A percentile compares a stretch with the other conserved stretches of the same genome.
These are phyloP conservation scores for Xylaria sp. DNA, from an alignment of 2,329 filamentous ascomycete species.

Conservation along the genomic window DNA sequence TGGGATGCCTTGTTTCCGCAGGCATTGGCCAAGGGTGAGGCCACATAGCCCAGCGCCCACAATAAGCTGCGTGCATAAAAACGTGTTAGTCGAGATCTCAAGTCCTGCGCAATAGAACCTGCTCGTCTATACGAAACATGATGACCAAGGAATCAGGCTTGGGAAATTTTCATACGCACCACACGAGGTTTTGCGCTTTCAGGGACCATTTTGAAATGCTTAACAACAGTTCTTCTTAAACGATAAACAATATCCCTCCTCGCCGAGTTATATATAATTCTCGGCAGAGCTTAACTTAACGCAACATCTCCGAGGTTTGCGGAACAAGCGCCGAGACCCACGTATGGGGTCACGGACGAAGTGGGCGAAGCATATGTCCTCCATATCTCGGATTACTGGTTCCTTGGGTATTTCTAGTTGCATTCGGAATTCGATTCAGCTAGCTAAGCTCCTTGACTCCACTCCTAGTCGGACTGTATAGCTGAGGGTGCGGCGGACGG, in stretches of 20 bases:
- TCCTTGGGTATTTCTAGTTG: not conserved
- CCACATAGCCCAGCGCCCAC: slow-evolving; percentile 29
- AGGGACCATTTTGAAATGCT: slow-evolving; percentile 3
- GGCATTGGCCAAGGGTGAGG: slow-evolving; percentile 26
- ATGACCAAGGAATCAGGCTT: too few species aligned
- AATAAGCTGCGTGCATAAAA: too few species aligned
- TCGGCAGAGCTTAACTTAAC: not conserved
- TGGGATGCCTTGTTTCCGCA: slow-evolving; percentile 27
- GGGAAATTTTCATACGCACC: too few species aligned
- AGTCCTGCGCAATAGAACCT: too few species aligned
- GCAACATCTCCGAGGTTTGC: not conserved
- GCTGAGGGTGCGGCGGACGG: not conserved
- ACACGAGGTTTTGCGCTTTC: slow-evolving; percentile 19
- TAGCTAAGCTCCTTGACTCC: not conserved
- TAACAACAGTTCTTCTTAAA: not conserved
- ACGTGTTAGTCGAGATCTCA: too few species aligned
- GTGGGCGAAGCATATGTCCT: not conserved
- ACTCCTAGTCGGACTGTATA: not conserved
- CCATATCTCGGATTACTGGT: not conserved
- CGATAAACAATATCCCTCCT: not conserved
- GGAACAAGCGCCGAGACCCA: not conserved
- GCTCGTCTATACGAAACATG: too few species aligned
- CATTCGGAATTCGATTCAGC: not conserved
- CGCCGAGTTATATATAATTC: not conserved
- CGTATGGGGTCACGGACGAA: not conserved